Evolutionary conservation across 1,284 basidiomycete genomes (phyloP).

Genomic region (Fomes fomentarius): DNA sequence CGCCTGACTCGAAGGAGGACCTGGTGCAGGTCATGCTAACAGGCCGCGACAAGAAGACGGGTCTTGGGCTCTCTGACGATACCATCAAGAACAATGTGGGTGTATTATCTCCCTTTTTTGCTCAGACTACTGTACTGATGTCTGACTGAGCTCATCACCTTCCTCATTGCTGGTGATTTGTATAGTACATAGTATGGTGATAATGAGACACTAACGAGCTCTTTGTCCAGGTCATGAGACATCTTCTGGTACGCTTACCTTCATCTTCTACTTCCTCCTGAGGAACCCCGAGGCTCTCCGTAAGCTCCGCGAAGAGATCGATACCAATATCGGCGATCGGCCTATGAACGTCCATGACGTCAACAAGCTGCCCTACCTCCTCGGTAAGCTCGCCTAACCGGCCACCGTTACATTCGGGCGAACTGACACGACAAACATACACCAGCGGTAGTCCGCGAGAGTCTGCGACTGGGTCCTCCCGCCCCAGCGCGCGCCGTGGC

Average conservation of each 20-base stretch:
- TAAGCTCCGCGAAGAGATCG: constrained; percentile 50
- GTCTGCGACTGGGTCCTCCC: constrained; percentile 46
- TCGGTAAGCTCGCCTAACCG: too few relatives aligned
- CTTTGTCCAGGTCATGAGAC: constrained; percentile 45
- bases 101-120: constrained; percentile 2
- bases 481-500: constrained; percentile 39
- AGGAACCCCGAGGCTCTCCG: constrained; percentile 46
- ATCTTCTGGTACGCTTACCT: constrained; percentile 43
- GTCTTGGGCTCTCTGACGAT: constrained; percentile 42
- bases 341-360: constrained; percentile 43
- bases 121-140: not conserved
- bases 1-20: constrained; percentile 43
- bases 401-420: too few relatives aligned
- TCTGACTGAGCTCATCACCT: constrained; percentile 46
- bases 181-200: not conserved
- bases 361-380: constrained; percentile 46
- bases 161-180: constrained; percentile 48
- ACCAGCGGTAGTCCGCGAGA: constrained; percentile 49
- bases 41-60: constrained; percentile 47
- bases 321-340: constrained; percentile 42
- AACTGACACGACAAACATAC: too few relatives aligned
- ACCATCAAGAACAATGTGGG: constrained; percentile 48
- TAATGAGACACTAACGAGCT: not conserved
- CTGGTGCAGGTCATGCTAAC: constrained; percentile 48
- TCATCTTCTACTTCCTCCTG: constrained; percentile 48